Base-by-base conservation (phyloP, 192 early-diverging fungal species). In the Mortierella claussenii region DNA sequence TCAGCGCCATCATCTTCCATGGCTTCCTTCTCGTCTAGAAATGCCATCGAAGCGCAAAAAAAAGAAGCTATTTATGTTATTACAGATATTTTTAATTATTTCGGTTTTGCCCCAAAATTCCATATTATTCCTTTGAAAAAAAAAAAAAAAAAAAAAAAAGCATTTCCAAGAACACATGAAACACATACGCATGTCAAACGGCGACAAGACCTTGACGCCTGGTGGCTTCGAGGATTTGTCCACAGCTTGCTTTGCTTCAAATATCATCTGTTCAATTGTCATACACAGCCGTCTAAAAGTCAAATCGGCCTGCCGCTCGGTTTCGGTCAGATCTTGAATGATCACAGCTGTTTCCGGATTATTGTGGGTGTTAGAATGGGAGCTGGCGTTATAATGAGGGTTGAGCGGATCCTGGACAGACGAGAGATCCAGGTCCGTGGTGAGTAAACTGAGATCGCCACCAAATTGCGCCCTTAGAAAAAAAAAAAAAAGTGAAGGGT, bases 191-290 rank as follows among this genome's bases (percentile, higher is more conserved):
- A 76, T 67, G 44, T 76, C 73, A 30, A 67, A 76, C 3, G 64
- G 67, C 1, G 73, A 67, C 23, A 76, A 33, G 37, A 76, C 73
- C 37, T 76, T 76, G 46, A 76, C 65, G 17, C 73, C 73, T n/a
- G 73, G 36, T 3, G 51, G 51, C 32, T 62, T 66, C 2, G 47
- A 51, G 17, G 73, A 76, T 21, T 76, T 63, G 52, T 76, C 73
- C 2, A 76, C 30, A 4, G 73, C 73, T 13, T 76, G 73, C 21
- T 55, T 59, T 5, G 64, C 73, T 43, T 76, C 73, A 62, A 54
- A 76, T 10, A 76, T 49, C 73, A 76, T 67, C 36, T 67, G 73
- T n/a, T 76, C 73, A 36, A 76, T 76, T 21, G 73, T 36, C 7
- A 67, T 27, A n/a, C 73, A 76, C 13, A 76, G 23, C 13, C 64